Percentiles rank a stretch among this genome's conserved stretches.
Conservation (phyloP, 176 grass and related monocot genomes). For the Dactylis glomerata region DNA sequence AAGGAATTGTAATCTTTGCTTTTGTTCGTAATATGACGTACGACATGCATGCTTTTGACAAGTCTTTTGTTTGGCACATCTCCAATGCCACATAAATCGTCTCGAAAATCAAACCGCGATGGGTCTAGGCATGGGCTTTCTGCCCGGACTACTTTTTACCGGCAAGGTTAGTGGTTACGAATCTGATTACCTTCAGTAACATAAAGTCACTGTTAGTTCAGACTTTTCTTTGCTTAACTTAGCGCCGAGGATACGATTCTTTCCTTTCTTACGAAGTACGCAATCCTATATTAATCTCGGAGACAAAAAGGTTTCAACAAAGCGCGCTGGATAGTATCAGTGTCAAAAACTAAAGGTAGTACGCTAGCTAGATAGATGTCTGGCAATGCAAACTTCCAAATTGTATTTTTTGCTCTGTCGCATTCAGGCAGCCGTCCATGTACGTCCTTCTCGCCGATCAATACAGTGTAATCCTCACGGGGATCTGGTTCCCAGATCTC, state of each 20-base stretch:
- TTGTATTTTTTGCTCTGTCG: conserved; percentile 4
- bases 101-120: not conserved
- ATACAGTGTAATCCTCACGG: too few species aligned
- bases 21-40: not conserved
- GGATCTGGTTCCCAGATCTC: not conserved
- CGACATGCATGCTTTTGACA: not conserved
- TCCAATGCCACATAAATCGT: not conserved
- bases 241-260: not conserved
- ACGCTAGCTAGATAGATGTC: not conserved
- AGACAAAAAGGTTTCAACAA: conserved; percentile 18
- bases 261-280: conserved; percentile 26
- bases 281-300: not conserved
- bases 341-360: not conserved
- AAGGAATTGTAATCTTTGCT: not conserved
- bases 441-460: not conserved
- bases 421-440: not conserved
- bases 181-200: not conserved
- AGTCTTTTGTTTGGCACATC: not conserved
- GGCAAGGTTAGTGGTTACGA: not conserved
- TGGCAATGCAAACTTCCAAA: not conserved
- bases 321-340: not conserved
- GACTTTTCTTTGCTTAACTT: conserved; percentile 22
- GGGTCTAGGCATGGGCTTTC: not conserved
- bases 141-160: not conserved
- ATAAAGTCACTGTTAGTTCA: not conserved